Conservation (phyloP, 2,329 filamentous ascomycete genomes). For the Corniculantispora saksenae region DNA sequence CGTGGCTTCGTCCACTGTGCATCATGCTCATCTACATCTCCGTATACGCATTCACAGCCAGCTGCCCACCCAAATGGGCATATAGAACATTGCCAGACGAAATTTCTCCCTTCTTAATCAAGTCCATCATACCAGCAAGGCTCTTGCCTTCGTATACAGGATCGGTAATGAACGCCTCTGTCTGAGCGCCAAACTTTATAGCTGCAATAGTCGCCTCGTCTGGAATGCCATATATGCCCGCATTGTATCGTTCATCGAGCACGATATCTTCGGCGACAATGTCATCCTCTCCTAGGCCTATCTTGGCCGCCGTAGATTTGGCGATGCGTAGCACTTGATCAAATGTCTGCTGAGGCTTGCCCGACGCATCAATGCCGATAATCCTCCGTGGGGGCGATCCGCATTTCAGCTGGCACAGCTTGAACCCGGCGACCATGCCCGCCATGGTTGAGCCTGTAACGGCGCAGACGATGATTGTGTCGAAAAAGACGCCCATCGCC, state of each 20-base stretch:
- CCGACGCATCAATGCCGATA: constrained; percentile 62
- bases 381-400: constrained; percentile 52
- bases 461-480: constrained; percentile 67
- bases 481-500: constrained; percentile 63
- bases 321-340: constrained; percentile 69
- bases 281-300: constrained; percentile 60
- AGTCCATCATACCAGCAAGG: constrained; percentile 69
- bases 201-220: constrained; percentile 66
- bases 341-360: constrained; percentile 54
- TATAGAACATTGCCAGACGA: constrained; percentile 67
- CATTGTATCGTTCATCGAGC: constrained; percentile 64
- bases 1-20: not conserved
- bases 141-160: constrained; percentile 78
- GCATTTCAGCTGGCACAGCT: constrained; percentile 52
- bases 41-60: constrained; percentile 69
- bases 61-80: constrained; percentile 69
- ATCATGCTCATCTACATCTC: not conserved
- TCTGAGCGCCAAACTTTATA: constrained; percentile 67
- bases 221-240: constrained; percentile 66
- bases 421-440: constrained; percentile 73
- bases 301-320: constrained; percentile 60
- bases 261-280: constrained; percentile 64
- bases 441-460: constrained; percentile 72
- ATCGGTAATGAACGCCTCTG: constrained; percentile 73
- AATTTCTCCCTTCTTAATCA: constrained; percentile 65